Conservation (phyloP, 805 yeast genomes). For the Debaryomyces prosopidis region DNA sequence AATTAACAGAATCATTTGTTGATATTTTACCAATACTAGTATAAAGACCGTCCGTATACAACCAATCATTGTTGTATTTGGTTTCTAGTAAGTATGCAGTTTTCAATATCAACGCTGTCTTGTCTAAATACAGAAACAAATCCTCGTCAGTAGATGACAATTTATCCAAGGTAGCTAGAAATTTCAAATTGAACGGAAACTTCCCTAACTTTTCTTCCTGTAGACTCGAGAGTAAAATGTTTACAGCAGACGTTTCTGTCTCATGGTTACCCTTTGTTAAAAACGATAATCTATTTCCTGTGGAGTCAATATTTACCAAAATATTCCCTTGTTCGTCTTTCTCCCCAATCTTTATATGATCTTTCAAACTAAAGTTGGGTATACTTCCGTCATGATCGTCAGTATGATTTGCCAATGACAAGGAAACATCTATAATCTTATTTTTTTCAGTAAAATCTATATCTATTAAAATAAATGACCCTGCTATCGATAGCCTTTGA, state of each 20-base stretch:
- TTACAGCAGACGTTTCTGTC: conserved; percentile 23
- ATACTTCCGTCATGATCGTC: conserved; percentile 1
- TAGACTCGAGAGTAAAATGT: conserved; percentile 29
- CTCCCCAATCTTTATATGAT: not conserved
- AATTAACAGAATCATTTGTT: conserved; percentile 22
- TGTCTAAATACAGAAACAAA: conserved; percentile 31
- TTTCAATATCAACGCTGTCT: conserved; percentile 27
- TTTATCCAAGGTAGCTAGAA: conserved; percentile 36
- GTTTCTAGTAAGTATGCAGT: conserved; percentile 26
- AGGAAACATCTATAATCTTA: conserved; percentile 26
- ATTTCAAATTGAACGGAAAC: conserved; percentile 37
- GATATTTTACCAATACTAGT: conserved; percentile 27
- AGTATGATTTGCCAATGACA: conserved; percentile 36
- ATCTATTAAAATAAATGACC: conserved; percentile 39
- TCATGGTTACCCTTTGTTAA: conserved; percentile 12
- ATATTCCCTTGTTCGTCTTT: conserved; percentile 6
- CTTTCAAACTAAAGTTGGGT: not conserved
- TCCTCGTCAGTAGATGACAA: conserved; percentile 30
- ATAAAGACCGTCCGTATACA: conserved; percentile 19
- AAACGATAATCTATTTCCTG: conserved; percentile 16
- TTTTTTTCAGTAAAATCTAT: conserved; percentile 33
- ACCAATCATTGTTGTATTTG: conserved; percentile 19
- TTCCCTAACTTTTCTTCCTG: conserved; percentile 18
- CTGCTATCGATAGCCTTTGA: conserved; percentile 42
- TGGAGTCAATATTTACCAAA: conserved; percentile 13